phyloP scores from a whole-genome alignment of 164 flowering plant species.

The Cinnamomum chago region DNA sequence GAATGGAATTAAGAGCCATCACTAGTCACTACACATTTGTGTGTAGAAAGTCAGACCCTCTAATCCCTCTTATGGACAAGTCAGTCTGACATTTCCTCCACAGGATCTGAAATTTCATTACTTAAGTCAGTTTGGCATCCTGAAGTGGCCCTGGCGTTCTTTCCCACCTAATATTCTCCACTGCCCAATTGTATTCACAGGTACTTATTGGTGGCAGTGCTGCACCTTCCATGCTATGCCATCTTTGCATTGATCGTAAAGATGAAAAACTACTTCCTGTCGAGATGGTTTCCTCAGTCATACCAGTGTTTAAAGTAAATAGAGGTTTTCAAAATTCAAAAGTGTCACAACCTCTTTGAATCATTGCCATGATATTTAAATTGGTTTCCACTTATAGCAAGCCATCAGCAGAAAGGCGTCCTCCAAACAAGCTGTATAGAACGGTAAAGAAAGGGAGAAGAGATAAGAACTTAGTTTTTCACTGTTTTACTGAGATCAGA shows the following conservation, averaged over 20 bases:
- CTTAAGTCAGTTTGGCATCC: background rate
- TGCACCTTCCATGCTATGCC: constrained; percentile 84
- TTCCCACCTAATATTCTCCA: background rate
- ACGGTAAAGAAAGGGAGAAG: too few species aligned
- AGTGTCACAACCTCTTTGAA: too few species aligned
- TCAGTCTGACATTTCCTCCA: background rate
- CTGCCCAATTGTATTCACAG: constrained; percentile 25
- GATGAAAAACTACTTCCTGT: constrained; percentile 42
- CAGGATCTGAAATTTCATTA: background rate
- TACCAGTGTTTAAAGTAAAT: constrained; percentile 22
- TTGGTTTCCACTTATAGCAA: too few species aligned
- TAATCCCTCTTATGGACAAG: background rate
- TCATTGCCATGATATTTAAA: too few species aligned
- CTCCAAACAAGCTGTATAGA: too few species aligned
- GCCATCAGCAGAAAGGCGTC: too few species aligned
- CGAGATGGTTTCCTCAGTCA: constrained; percentile 60
- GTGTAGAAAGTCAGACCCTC: background rate
- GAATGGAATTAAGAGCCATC: background rate
- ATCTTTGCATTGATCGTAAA: constrained; percentile 51
- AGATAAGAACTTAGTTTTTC: too few species aligned
- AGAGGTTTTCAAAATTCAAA: background rate
- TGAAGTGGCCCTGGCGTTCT: background rate
- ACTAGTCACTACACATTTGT: background rate
- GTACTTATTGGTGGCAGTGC: constrained; percentile 65
- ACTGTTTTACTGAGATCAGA: too few species aligned